phyloP scores from a whole-genome alignment of 192 early-diverging fungal species.

The Jimgerdemannia lactiflua region DNA sequence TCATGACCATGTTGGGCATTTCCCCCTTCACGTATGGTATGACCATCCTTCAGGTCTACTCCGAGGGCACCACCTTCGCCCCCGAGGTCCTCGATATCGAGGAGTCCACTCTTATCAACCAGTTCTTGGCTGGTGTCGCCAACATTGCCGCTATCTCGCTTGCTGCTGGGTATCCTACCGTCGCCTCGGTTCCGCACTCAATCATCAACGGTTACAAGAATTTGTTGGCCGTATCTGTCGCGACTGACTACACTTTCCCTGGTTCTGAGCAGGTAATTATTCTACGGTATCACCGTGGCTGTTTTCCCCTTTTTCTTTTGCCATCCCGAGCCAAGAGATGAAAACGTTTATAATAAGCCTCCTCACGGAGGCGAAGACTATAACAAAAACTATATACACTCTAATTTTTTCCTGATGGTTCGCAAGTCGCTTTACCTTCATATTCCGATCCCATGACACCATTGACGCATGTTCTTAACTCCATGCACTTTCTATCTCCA shows the following conservation, averaged over 20 bases:
- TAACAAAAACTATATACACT: constrained; percentile 42
- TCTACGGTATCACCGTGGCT: constrained; percentile 8
- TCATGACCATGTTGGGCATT: constrained; percentile 99
- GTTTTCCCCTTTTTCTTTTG: not conserved
- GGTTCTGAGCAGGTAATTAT: constrained; percentile 76
- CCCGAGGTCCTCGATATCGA: constrained; percentile 89
- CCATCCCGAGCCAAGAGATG: not conserved
- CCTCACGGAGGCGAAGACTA: not conserved
- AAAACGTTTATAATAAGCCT: not conserved
- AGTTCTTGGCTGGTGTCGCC: constrained; percentile 68
- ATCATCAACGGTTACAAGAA: constrained; percentile 99
- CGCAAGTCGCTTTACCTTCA: constrained; percentile 6
- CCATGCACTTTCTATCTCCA: not conserved
- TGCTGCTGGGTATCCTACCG: constrained; percentile 69
- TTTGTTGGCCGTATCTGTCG: constrained; percentile 85
- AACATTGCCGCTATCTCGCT: constrained; percentile 83
- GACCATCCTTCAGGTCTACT: constrained; percentile 89
- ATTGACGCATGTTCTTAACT: constrained; percentile 2
- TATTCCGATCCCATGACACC: constrained; percentile 2
- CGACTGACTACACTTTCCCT: constrained; percentile 89
- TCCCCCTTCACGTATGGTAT: constrained; percentile 99
- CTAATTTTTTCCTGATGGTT: constrained; percentile 75
- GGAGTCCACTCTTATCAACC: constrained; percentile 62
- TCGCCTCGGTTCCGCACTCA: constrained; percentile 93
- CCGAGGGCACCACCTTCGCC: constrained; percentile 87